Evolutionary conservation across 2,329 filamentous ascomycete genomes (phyloP).

Genomic region (Lasiodiplodia citricola): DNA sequence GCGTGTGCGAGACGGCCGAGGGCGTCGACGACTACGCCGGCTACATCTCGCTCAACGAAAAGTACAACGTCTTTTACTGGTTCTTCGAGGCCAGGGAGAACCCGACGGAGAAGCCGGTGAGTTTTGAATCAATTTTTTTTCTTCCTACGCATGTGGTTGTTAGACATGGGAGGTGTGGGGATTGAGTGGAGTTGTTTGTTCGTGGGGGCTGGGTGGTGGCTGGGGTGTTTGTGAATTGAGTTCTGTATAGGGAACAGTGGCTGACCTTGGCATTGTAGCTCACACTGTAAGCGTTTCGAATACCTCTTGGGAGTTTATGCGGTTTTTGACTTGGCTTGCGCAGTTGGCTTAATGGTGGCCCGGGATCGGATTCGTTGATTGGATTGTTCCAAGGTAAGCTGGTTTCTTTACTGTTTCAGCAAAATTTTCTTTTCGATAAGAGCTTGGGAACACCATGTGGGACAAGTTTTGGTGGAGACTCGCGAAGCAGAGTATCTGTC

Average conservation of each 20-base stretch:
- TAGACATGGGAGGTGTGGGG: not conserved
- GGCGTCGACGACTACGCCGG: constrained; percentile 46
- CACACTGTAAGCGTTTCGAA: constrained; percentile 9
- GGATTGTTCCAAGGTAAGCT: constrained; percentile 41
- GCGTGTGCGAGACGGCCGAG: constrained; percentile 44
- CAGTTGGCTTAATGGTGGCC: constrained; percentile 38
- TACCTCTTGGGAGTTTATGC: not conserved
- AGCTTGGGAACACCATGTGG: not conserved
- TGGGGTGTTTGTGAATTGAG: too few relatives aligned
- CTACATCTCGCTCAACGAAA: constrained; percentile 43
- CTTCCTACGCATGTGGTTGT: not conserved
- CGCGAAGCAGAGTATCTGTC: not conserved
- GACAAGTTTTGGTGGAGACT: not conserved
- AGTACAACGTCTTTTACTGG: constrained; percentile 51
- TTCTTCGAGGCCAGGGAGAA: constrained; percentile 56
- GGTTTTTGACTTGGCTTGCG: not conserved
- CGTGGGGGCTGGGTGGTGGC: too few relatives aligned
- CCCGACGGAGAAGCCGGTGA: constrained; percentile 34
- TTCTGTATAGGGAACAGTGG: not conserved
- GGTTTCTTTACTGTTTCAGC: constrained; percentile 13
- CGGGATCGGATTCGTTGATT: constrained; percentile 52
- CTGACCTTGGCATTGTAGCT: not conserved
- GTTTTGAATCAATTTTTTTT: not conserved
- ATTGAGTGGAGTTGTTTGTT: not conserved
- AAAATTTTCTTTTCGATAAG: not conserved